A percentile compares a stretch with the other conserved stretches of the same genome.
phyloP scores from a whole-genome alignment of 768 basidiomycete species.

The Obba rivulosa region DNA sequence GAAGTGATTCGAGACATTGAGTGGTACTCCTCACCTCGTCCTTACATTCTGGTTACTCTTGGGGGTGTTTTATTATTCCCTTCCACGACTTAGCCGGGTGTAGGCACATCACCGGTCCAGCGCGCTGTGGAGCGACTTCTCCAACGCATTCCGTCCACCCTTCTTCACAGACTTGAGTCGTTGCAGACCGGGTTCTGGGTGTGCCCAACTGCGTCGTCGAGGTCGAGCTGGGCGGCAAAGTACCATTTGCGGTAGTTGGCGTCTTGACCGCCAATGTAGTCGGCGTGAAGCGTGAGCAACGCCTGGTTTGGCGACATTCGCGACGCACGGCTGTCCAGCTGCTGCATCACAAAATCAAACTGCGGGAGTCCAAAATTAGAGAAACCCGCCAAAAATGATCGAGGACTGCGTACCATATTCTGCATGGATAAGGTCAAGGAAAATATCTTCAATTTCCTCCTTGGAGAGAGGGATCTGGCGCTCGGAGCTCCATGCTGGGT shows the following conservation, averaged over 20 bases:
- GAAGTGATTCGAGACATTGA: too few relatives aligned
- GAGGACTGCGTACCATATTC: slow-evolving; percentile 65
- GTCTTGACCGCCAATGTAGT: slow-evolving; percentile 97
- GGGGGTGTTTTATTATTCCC: too few relatives aligned
- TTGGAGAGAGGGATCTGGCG: slow-evolving; percentile 95
- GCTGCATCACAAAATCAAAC: slow-evolving; percentile 98
- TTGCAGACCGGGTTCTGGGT: slow-evolving; percentile 83
- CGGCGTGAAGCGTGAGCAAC: slow-evolving; percentile 90
- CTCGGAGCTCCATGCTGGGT: slow-evolving; percentile 92
- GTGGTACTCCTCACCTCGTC: too few relatives aligned
- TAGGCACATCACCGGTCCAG: slow-evolving; percentile 90
- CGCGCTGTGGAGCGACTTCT: slow-evolving; percentile 73
- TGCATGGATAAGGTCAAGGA: slow-evolving; percentile 94
- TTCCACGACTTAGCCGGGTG: too few relatives aligned
- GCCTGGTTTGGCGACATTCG: slow-evolving; percentile 97
- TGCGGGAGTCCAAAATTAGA: slow-evolving; percentile 21
- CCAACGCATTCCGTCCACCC: slow-evolving; percentile 49
- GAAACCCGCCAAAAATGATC: not conserved
- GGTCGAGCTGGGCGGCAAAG: slow-evolving; percentile 97
- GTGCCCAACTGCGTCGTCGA: slow-evolving; percentile 94
- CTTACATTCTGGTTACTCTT: too few relatives aligned
- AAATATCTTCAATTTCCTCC: slow-evolving; percentile 98
- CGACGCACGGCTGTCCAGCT: slow-evolving; percentile 93
- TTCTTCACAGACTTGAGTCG: slow-evolving; percentile 71
- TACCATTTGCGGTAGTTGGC: slow-evolving; percentile 99